Evolutionary conservation across 345 rosid species (phyloP), one percentile per base, ranked within the genome.

Genomic region (Populus pruinosa): DNA sequence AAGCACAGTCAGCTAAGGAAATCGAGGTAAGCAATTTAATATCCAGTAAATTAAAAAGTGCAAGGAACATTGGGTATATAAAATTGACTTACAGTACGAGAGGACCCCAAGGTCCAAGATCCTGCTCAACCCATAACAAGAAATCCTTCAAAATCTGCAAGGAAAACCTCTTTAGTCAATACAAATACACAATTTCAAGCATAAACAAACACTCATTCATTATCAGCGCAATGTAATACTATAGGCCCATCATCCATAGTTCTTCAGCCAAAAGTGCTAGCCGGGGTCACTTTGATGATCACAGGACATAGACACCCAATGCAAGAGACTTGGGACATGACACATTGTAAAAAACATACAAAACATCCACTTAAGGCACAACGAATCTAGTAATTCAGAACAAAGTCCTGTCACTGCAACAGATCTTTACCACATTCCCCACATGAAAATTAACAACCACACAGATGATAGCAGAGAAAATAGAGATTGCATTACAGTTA

Each of bases 91-190:
- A 96, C 99, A 96, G 74, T 25, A 85, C 98, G 43, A 96, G 87
- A 8, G 99, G 99, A 80, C 99, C 99, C 98, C 97, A 96, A 70
- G 94, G 89, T 38, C 99, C 99, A 72, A 96, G 94, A 82, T 96
- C 97, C 81, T 86, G 79, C 36, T 94, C 90, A 84, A 96, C 98
- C 99, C 99, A 96, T 87, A 88, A 65, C 76, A 96, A 83, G 89
- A 96, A 96, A 79, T 92, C 95, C 92, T 87, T 96, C 84, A 96
- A 79, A 12, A 91, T 88, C 99, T 96, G 95, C 85, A 88, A 23
- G 74, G 78, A 39, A 47, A 41, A 78, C 50, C 50, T 29, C 35
- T 9, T 71, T 70, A 23, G 74, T 84, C 80, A 83, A 69, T 18
- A 71, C 13, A 69, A 83, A 69, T 18, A 71, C 13, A 69, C 27